A percentile compares a stretch with the other conserved stretches of the same genome.
phyloP scores from a whole-genome alignment of 192 early-diverging fungal genomes.

The Backusella westeae region DNA sequence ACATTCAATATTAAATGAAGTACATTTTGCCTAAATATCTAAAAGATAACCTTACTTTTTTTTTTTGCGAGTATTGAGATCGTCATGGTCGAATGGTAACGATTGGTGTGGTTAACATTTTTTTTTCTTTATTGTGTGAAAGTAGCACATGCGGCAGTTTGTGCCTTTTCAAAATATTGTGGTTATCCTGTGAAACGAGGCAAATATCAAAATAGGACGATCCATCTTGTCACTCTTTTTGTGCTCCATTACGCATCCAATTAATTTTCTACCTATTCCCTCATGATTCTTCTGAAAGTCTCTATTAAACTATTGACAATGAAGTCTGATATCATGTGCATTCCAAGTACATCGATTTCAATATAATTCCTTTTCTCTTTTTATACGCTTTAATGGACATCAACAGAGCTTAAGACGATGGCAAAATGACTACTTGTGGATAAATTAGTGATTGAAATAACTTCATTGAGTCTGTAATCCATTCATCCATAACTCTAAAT shows the following conservation, averaged over 20 bases:
- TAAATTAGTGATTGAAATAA: too few species aligned
- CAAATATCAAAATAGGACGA: neutral
- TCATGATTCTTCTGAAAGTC: neutral
- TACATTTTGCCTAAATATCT: neutral
- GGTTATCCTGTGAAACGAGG: neutral
- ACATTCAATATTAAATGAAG: neutral
- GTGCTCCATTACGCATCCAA: neutral
- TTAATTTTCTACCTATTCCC: neutral
- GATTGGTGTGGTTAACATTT: neutral
- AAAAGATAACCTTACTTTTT: neutral
- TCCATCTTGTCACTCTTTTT: neutral
- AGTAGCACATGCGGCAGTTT: neutral
- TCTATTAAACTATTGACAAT: neutral
- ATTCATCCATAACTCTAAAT: too few species aligned
- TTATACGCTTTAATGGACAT: too few species aligned
- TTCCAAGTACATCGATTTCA: too few species aligned
- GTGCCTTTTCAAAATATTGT: neutral
- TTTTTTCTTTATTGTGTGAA: too few species aligned
- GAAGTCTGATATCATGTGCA: neutral
- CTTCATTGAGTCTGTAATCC: too few species aligned
- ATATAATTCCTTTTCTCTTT: too few species aligned
- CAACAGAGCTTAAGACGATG: too few species aligned
- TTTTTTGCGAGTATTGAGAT: neutral
- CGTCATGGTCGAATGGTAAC: neutral
- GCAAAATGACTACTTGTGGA: too few species aligned